Conservation (phyloP, 2,329 filamentous ascomycete species). For the Coleophoma eucalyptorum region DNA sequence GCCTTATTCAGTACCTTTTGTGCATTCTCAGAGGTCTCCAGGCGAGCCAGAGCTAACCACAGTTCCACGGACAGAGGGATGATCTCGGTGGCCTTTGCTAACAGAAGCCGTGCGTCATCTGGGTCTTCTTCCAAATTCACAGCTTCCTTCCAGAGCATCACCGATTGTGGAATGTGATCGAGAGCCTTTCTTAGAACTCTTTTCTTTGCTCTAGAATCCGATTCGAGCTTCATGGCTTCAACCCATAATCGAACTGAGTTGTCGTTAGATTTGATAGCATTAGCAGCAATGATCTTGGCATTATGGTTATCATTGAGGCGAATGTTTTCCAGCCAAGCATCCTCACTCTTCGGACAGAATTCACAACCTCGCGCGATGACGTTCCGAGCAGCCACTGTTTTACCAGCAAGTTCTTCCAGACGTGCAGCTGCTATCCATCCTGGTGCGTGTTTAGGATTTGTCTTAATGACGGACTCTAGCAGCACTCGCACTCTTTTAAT, state of each 20-base stretch:
- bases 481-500: slow-evolving; percentile 90
- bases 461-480: slow-evolving; percentile 95
- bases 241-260: slow-evolving; percentile 89
- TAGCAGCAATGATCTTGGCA: slow-evolving; percentile 90
- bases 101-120: slow-evolving; percentile 79
- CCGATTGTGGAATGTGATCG: slow-evolving; percentile 89
- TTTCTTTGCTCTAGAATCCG: slow-evolving; percentile 80
- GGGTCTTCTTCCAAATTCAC: slow-evolving; percentile 93
- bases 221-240: slow-evolving; percentile 90
- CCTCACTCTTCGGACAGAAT: slow-evolving; percentile 89
- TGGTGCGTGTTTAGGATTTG: slow-evolving; percentile 89
- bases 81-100: slow-evolving; percentile 93
- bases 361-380: slow-evolving; percentile 86
- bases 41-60: slow-evolving; percentile 87
- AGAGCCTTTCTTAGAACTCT: slow-evolving; percentile 87
- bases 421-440: slow-evolving; percentile 95
- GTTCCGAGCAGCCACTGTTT: slow-evolving; percentile 83
- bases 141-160: slow-evolving; percentile 95
- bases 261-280: slow-evolving; percentile 89
- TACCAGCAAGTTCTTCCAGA: slow-evolving; percentile 88
- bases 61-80: slow-evolving; percentile 92
- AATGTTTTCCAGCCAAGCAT: slow-evolving; percentile 95
- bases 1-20: slow-evolving; percentile 95
- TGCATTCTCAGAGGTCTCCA: slow-evolving; percentile 87
- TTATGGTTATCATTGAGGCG: slow-evolving; percentile 88